These are phyloP conservation scores for Quercus gilva DNA, from an alignment of 306 rosid species.

Conservation along the genomic window DNA sequence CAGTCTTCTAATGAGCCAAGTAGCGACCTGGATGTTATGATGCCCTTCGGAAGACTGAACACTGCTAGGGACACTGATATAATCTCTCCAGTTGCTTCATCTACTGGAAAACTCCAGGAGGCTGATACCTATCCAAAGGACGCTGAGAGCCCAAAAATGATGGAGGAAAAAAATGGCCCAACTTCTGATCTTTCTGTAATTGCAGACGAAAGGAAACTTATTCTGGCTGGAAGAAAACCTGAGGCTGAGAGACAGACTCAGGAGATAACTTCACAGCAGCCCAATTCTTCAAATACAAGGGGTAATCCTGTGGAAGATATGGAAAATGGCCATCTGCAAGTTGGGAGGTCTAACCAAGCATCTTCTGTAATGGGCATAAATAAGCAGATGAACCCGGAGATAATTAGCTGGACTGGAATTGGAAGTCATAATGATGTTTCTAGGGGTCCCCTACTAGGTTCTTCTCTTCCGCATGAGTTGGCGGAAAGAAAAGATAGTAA, in stretches of 20 bases:
- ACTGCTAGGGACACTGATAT: conserved; percentile 58
- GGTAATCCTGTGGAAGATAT: conserved; percentile 55
- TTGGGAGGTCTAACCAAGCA: conserved; percentile 61
- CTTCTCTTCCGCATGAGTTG: conserved; percentile 61
- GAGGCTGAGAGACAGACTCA: conserved; percentile 60
- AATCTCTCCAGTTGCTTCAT: conserved; percentile 40
- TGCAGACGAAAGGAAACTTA: conserved; percentile 55
- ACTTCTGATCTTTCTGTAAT: conserved; percentile 41
- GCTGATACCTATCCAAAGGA: conserved; percentile 59
- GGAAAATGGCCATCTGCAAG: conserved; percentile 53
- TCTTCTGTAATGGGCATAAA: conserved; percentile 45
- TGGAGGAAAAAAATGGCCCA: conserved; percentile 51
- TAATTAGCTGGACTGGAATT: conserved; percentile 57
- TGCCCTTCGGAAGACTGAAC: conserved; percentile 61
- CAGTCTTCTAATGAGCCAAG: conserved; percentile 65
- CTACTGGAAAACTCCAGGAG: conserved; percentile 60
- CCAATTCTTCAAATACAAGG: conserved; percentile 53
- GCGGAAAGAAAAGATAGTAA: conserved; percentile 60
- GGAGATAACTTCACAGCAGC: conserved; percentile 52
- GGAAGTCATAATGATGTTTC: conserved; percentile 56
- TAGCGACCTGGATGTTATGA: conserved; percentile 48
- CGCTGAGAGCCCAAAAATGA: conserved; percentile 46
- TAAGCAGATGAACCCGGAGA: conserved; percentile 41
- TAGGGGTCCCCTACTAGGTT: conserved; percentile 49
- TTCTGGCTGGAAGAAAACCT: conserved; percentile 34